phyloP scores from a whole-genome alignment of 768 basidiomycete genomes.

The Pleurotus tuoliensis region DNA sequence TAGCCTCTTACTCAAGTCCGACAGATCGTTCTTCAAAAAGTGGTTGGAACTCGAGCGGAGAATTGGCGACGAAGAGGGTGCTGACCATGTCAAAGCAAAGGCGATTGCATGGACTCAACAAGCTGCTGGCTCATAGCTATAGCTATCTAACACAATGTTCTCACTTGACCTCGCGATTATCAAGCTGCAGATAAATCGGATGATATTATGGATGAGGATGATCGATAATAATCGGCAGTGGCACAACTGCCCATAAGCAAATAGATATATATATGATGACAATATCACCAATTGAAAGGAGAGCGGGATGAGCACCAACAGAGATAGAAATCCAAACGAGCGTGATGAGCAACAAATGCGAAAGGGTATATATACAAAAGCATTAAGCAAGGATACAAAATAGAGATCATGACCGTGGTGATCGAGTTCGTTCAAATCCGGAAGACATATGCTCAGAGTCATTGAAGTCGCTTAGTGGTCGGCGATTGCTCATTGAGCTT shows the following conservation, averaged over 20 bases:
- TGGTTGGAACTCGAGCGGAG: conserved; percentile 87
- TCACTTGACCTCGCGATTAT: conserved; percentile 19
- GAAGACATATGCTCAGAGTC: conserved; percentile 53
- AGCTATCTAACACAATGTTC: conserved; percentile 13
- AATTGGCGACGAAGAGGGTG: conserved; percentile 85
- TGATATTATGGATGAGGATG: conserved; percentile 8
- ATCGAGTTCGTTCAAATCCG: conserved; percentile 50
- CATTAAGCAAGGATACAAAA: conserved; percentile 32
- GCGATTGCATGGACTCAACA: conserved; percentile 89
- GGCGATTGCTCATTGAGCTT: conserved; percentile 71
- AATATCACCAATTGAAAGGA: conserved; percentile 21
- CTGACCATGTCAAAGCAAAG: conserved; percentile 75
- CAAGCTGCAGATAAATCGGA: conserved; percentile 15
- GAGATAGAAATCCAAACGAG: conserved; percentile 51
- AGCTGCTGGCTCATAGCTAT: conserved; percentile 38
- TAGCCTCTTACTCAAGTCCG: not conserved
- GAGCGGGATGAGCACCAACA: conserved; percentile 29
- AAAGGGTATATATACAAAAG: conserved; percentile 48
- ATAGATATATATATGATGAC: conserved; percentile 29
- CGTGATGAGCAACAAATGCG: conserved; percentile 37
- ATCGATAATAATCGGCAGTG: conserved; percentile 21
- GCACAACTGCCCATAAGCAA: conserved; percentile 25
- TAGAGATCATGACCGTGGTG: conserved; percentile 41
- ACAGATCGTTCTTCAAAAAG: conserved; percentile 94
- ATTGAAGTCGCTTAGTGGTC: conserved; percentile 62